phyloP scores from a whole-genome alignment of 257 asterid species.

The Catharanthus roseus region DNA sequence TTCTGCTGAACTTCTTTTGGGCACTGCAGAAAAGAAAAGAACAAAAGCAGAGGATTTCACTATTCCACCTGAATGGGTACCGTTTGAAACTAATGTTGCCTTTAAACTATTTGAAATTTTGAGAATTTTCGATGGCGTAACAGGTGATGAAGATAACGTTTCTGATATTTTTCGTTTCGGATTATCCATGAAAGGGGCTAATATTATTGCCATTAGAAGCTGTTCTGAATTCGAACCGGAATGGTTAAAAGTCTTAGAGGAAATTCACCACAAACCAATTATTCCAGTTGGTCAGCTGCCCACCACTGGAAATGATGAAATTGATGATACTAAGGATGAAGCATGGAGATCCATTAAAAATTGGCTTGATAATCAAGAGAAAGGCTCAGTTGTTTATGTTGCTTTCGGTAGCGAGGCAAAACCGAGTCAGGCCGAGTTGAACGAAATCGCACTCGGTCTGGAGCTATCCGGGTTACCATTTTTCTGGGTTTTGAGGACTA shows the following conservation, averaged over 20 bases:
- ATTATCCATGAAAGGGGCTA: neutral
- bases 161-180: slow-evolving; percentile 8
- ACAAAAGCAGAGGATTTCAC: slow-evolving; percentile 21
- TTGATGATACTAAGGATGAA: neutral
- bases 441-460: slow-evolving; percentile 27
- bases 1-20: slow-evolving; percentile 12
- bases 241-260: slow-evolving; percentile 24
- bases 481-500: slow-evolving; percentile 26
- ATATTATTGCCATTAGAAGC: slow-evolving; percentile 18
- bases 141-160: slow-evolving; percentile 10
- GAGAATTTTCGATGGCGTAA: neutral
- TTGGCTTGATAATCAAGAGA: slow-evolving; percentile 28
- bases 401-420: slow-evolving; percentile 39
- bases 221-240: slow-evolving; percentile 26
- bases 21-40: slow-evolving; percentile 12
- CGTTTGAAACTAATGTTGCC: slow-evolving; percentile 16
- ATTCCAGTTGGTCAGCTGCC: slow-evolving; percentile 29
- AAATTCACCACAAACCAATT: slow-evolving; percentile 17
- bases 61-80: slow-evolving; percentile 30
- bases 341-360: slow-evolving; percentile 18
- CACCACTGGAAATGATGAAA: neutral
- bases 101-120: slow-evolving; percentile 12
- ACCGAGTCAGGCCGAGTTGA: slow-evolving; percentile 27
- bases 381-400: slow-evolving; percentile 25
- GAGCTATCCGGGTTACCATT: slow-evolving; percentile 29